phyloP scores from a whole-genome alignment of 257 asterid species.

The Anisodus acutangulus region DNA sequence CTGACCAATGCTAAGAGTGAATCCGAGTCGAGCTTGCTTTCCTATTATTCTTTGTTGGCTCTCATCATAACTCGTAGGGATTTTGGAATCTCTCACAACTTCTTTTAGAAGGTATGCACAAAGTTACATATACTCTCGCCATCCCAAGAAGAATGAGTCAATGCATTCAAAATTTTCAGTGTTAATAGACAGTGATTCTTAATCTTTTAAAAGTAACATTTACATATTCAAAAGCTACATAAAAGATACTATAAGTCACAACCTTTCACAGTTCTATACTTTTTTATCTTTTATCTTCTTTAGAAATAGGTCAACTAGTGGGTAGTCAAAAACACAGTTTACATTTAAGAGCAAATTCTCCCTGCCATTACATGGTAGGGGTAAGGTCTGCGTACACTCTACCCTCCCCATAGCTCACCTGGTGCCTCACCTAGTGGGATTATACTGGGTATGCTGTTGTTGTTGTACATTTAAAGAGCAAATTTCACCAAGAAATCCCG shows the following conservation, averaged over 20 bases:
- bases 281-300: background rate
- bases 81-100: background rate
- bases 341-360: no score
- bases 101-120: background rate
- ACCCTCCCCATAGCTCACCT: no score
- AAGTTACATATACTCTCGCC: background rate
- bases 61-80: background rate
- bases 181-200: background rate
- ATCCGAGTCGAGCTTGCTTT: background rate
- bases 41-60: slow-evolving; percentile 5
- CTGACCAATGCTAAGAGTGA: background rate
- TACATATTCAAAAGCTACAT: background rate
- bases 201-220: background rate
- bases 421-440: no score
- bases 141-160: no score
- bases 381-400: no score
- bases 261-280: background rate
- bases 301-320: no score
- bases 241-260: background rate
- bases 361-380: no score
- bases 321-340: slow-evolving; percentile 7
- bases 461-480: no score
- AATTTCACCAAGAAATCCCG: background rate
- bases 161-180: background rate
- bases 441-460: no score